Evolutionary conservation across 331 rosid species (phyloP).

Genomic region (Telfairia occidentalis): DNA sequence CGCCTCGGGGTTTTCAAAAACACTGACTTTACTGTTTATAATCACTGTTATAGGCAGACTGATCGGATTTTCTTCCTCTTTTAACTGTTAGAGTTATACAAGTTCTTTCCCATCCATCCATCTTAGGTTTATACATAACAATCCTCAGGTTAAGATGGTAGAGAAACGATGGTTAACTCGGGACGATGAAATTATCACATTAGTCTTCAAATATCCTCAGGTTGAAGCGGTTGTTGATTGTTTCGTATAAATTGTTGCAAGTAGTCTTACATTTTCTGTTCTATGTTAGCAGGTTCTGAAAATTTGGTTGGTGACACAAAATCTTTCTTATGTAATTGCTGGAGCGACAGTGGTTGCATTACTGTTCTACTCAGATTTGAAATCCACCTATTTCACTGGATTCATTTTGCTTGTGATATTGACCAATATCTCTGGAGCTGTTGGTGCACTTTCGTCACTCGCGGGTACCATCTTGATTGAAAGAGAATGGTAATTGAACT

Average conservation of each 20-base stretch:
- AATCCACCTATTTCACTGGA: slow-evolving; percentile 34
- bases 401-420: slow-evolving; percentile 41
- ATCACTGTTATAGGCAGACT: not conserved
- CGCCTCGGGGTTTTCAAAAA: no score
- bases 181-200: not conserved
- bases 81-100: not conserved
- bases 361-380: slow-evolving; percentile 41
- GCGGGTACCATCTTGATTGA: slow-evolving; percentile 83
- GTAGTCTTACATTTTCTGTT: not conserved
- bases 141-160: no score
- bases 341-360: slow-evolving; percentile 50
- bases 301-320: slow-evolving; percentile 67
- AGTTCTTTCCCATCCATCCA: not conserved
- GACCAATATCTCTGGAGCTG: slow-evolving; percentile 63
- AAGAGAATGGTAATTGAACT: slow-evolving; percentile 72
- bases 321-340: slow-evolving; percentile 56
- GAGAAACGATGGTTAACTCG: not conserved
- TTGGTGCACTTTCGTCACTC: slow-evolving; percentile 69
- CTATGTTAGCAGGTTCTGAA: slow-evolving; percentile 43
- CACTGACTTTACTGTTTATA: no score
- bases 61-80: not conserved
- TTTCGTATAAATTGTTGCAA: not conserved
- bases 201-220: not conserved
- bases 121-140: not conserved
- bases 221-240: not conserved